phyloP scores from a whole-genome alignment of 129 eudicot genomes.

The Tanacetum coccineum region DNA sequence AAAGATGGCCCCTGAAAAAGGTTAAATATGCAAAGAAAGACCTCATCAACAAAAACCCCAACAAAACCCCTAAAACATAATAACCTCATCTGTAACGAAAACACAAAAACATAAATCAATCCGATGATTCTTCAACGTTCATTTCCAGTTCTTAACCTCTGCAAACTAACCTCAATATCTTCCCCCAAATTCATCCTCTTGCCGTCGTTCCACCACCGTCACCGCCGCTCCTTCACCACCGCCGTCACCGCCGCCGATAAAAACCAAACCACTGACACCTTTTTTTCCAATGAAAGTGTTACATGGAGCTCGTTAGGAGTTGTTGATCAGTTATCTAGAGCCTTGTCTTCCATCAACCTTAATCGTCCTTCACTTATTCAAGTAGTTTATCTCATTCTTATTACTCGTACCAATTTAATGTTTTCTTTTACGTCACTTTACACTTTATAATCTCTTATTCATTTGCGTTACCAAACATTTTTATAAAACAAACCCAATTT shows the following conservation, averaged over 20 bases:
- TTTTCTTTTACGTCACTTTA: too few species aligned
- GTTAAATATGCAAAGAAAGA: background rate
- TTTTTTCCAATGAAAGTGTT: slow-evolving; percentile 64
- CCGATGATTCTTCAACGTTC: slow-evolving; percentile 61
- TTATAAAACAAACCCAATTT: too few species aligned
- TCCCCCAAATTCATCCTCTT: slow-evolving; percentile 25
- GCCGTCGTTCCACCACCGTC: slow-evolving; percentile 28
- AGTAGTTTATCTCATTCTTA: slow-evolving; percentile 32
- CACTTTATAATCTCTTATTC: too few species aligned
- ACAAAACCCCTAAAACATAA: slow-evolving; percentile 27
- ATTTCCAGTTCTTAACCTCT: slow-evolving; percentile 37
- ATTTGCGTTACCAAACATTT: too few species aligned
- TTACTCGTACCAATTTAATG: too few species aligned
- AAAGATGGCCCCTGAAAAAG: background rate
- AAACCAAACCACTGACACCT: slow-evolving; percentile 34
- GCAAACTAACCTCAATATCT: slow-evolving; percentile 18
- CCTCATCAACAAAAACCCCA: slow-evolving; percentile 16
- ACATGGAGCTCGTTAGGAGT: slow-evolving; percentile 85
- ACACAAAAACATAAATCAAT: background rate
- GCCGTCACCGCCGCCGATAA: slow-evolving; percentile 25
- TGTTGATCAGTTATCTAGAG: slow-evolving; percentile 41
- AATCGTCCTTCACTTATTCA: slow-evolving; percentile 72
- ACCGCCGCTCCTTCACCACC: slow-evolving; percentile 29
- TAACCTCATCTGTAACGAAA: background rate
- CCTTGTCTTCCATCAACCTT: slow-evolving; percentile 57